Evolutionary conservation across 768 basidiomycete species (phyloP), one percentile per base, ranked within the genome.

Genomic region (Brasilioporus rufonigricans): DNA sequence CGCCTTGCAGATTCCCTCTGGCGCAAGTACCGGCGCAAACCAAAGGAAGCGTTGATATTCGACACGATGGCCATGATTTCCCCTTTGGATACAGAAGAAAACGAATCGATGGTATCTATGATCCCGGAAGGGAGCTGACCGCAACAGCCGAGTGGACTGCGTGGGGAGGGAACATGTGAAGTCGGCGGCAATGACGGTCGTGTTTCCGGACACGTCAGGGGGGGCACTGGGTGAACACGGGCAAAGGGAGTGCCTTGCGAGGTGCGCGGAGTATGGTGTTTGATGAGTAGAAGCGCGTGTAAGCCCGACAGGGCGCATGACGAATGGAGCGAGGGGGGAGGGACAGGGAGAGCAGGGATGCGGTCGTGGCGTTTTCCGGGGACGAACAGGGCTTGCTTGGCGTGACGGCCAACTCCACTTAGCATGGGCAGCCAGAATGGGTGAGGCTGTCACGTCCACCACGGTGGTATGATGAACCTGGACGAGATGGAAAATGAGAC

Each of bases 381-480:
- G 44, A 60, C 59, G 61, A 65, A 58, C 50, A 66, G 56, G 60
- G 70, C 71, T 58, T 73, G 76, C 61, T 78, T 74, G 70, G 81
- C 69, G 73, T 77, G 76, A 73, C 78, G 74, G 65, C 77, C 71
- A 66, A 74, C 78, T 74, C 80, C 81, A 82, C 80, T 82, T 73
- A 84, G 85, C 86, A 89, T 89, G 82, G 82, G 84, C 84, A 82
- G 79, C 76, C 77, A 77, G 77, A 63, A 61, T 53, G 70, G 59
- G 63, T 61, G 66, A 62, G 70, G 64, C 64, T 60, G 65, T 64
- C 71, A 62, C 65, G 66, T 66, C 65, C 65, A 66, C 71, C 72
- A 68, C 71, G 68, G 71, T 71, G 68, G 60, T 63, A 66, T 73
- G 50, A 53, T 52, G 54, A 55, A 59, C 48, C 57, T 52, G 49